Evolutionary conservation across 768 basidiomycete genomes (phyloP), one percentile per base, ranked within the genome.

Genomic region (Suillus americanus): DNA sequence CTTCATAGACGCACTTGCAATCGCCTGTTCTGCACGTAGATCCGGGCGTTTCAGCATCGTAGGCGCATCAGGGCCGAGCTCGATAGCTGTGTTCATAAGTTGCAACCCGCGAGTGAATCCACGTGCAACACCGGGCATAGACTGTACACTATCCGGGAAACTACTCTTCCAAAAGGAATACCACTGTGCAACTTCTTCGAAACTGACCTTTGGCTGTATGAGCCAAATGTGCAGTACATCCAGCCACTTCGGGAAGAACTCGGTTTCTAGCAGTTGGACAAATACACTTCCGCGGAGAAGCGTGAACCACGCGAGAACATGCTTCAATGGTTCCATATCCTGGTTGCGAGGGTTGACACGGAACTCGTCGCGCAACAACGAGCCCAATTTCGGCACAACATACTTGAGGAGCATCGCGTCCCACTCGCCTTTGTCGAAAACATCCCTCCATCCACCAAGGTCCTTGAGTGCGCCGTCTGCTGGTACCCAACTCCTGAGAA

Each of bases 231-330:
- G 89, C 28, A 99, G 80, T 25, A 92, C 88, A 57, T 95, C 91
- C 65, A 99, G 82, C 95, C 96, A 99, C 74, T 97, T 97, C 5
- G 95, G 93, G 84, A 98, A 98, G 81, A 99, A 97, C 71, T 95
- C 94, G 6, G 85, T 83, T 74, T 97, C 93, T 67, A 99, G 79
- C 14, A 99, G 79, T 71, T 95, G 92, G 1, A 88, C 83, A 70
- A 97, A 83, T 66, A 97, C 85, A 5, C 91, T 88, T 0, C 86
- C 77, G 9, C 92, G 89, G 41, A 99, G 81, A 62, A 93, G 81
- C 38, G 79, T 74, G 13, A 83, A 80, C 97, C 97, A 99, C 1
- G 81, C 80, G 51, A 98, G 80, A 20, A 95, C 91, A 61, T 82
- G 81, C 23, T 89, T 80, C 54, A 99, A 81, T 0, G 95, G 92